Evolutionary conservation across 2,329 filamentous ascomycete genomes (phyloP), one percentile per base, ranked within the genome.

Genomic region (Colletotrichum lupini): DNA sequence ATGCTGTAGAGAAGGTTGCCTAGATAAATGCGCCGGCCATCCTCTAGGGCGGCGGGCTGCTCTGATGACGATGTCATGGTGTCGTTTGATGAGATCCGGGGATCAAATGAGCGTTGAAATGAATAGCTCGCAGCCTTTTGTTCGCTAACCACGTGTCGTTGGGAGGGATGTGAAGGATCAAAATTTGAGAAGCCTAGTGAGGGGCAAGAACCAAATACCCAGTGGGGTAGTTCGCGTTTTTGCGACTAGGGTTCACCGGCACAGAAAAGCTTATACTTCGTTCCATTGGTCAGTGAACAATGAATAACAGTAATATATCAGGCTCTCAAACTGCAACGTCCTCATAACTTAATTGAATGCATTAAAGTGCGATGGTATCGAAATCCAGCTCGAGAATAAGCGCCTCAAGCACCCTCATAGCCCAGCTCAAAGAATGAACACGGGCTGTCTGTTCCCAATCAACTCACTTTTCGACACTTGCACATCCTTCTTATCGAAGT

Each of bases 1-100:
- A 79, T 88, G 57, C 91, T 85, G 60, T 92, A 83, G 35, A 79
- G 87, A 77, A 93, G 91, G 64, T 91, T 92, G 61, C 91, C 91
- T 14, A 91, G 83, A 74, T 93, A 92, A 75, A 93, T 90, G 73
- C 92, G 81, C 58, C 81, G 77, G 65, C 80, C 80, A 64, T 78
- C 77, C 28, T 76, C 49, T 28, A 72, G 57, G 28, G 68, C 68
- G 2, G 49, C 37, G 26, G 64, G 68, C 57, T 72, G 68, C 28
- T 72, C 49, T 3, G 14, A 11, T 24, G 63, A 46, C 24, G 65
- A 68, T 7, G 16, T 49, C 68, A 72, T 72, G 4, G 5, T 26
- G 1, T 28, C 14, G 14, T 4, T 9, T 12, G 6, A n/a, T 8
- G 9, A 11, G 8, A 12, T 16, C n/a, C 4, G 2, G 9, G 7